Evolutionary conservation across 75 land plant species (phyloP).

Genomic region (Picea sitchensis): DNA sequence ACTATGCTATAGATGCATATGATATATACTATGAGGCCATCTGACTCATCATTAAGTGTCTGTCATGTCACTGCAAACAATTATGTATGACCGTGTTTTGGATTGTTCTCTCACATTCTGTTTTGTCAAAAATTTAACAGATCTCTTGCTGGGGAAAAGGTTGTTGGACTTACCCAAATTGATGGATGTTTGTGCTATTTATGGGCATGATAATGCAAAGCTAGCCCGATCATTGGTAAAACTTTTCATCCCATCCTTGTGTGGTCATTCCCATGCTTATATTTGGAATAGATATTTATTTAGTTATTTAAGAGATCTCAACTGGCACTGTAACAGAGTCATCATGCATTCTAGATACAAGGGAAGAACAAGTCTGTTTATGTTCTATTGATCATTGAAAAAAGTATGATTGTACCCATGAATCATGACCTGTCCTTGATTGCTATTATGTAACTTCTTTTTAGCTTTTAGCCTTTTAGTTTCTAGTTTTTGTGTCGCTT

Average conservation of each 20-base stretch:
- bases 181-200: constrained; percentile 89
- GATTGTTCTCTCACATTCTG: constrained; percentile 3
- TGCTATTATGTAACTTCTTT: too few species aligned
- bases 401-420: background rate
- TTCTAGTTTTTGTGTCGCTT: too few species aligned
- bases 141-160: constrained; percentile 69
- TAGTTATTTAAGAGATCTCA: background rate
- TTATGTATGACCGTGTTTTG: background rate
- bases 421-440: too few species aligned
- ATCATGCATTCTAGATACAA: background rate
- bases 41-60: background rate
- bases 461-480: too few species aligned
- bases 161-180: constrained; percentile 86
- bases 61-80: background rate
- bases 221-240: constrained; percentile 70
- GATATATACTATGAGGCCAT: background rate
- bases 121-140: constrained; percentile 31
- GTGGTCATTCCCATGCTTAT: background rate
- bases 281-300: background rate
- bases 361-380: background rate
- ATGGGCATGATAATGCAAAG: constrained; percentile 84
- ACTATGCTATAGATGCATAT: background rate
- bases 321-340: background rate
- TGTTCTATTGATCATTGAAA: background rate
- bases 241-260: background rate